Conservation (phyloP, 768 basidiomycete species). For the Podaxis sp. region DNA sequence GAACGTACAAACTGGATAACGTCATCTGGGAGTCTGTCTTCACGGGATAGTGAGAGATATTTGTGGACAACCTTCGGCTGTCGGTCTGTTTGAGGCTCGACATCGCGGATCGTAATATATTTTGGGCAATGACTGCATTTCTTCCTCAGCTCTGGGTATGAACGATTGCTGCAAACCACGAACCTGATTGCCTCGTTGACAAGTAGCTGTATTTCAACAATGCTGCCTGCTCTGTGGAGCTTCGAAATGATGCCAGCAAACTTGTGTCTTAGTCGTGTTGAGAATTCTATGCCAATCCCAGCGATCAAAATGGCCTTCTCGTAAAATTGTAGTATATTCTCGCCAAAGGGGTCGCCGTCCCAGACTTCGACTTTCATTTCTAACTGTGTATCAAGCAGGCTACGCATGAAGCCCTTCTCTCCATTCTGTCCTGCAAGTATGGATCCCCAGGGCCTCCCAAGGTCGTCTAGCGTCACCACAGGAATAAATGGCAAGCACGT, state of each 20-base stretch:
- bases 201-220: constrained; percentile 36
- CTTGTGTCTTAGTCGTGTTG: constrained; percentile 60
- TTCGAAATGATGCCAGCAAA: constrained; percentile 50
- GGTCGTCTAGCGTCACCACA: constrained; percentile 50
- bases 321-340: constrained; percentile 29
- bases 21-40: constrained; percentile 48
- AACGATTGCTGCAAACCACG: constrained; percentile 20
- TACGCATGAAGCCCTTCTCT: constrained; percentile 43
- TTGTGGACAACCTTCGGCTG: constrained; percentile 38
- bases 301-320: constrained; percentile 39
- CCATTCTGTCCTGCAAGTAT: constrained; percentile 49
- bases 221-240: constrained; percentile 26
- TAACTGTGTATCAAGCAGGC: constrained; percentile 36
- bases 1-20: constrained; percentile 46
- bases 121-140: constrained; percentile 62
- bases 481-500: constrained; percentile 54
- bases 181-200: constrained; percentile 64
- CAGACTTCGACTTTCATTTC: constrained; percentile 43
- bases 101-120: constrained; percentile 59
- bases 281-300: constrained; percentile 60
- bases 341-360: constrained; percentile 55
- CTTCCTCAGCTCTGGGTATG: background rate
- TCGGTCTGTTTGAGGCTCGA: constrained; percentile 42
- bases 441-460: constrained; percentile 58
- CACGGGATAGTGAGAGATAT: constrained; percentile 29